Percentiles rank a stretch among this genome's conserved stretches.
Evolutionary conservation across 768 basidiomycete genomes (phyloP).

Genomic region (Hirschioporus abietinus): DNA sequence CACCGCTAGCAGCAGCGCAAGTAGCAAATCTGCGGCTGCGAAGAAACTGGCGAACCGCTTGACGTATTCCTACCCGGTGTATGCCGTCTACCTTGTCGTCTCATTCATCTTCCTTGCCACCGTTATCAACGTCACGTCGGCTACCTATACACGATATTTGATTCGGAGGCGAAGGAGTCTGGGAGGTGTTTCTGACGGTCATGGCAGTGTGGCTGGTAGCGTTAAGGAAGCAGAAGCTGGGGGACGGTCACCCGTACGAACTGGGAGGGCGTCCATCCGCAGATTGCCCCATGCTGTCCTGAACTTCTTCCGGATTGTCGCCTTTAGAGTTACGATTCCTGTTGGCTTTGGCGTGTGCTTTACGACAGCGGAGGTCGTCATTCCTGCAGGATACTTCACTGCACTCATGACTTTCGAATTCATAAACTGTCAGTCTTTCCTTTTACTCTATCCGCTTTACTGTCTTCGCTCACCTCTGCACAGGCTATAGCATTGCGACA

Average conservation of each 20-base stretch:
- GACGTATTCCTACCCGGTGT: constrained; percentile 30
- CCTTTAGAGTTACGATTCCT: constrained; percentile 26
- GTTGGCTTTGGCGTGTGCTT: constrained; percentile 27
- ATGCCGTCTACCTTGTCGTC: constrained; percentile 38
- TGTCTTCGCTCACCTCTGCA: not conserved
- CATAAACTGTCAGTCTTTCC: not conserved
- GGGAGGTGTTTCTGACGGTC: not conserved
- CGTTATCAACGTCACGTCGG: constrained; percentile 27
- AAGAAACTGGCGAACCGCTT: too few species aligned
- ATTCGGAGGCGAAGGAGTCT: constrained; percentile 7
- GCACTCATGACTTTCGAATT: constrained; percentile 16
- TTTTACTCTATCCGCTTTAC: not conserved
- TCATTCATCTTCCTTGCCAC: constrained; percentile 36
- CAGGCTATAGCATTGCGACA: not conserved
- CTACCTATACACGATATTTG: constrained; percentile 18
- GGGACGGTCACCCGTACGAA: too few species aligned
- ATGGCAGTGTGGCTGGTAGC: constrained; percentile 3
- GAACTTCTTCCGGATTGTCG: constrained; percentile 26
- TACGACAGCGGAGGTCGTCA: constrained; percentile 32
- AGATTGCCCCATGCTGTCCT: constrained; percentile 20
- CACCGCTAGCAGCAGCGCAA: too few species aligned
- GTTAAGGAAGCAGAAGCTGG: constrained; percentile 2
- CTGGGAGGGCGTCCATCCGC: constrained; percentile 11
- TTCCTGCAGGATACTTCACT: constrained; percentile 29
- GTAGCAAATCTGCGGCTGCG: too few species aligned